Evolutionary conservation across 768 basidiomycete genomes (phyloP), one percentile per base, ranked within the genome.

Genomic region (Infundibulicybe gibba): DNA sequence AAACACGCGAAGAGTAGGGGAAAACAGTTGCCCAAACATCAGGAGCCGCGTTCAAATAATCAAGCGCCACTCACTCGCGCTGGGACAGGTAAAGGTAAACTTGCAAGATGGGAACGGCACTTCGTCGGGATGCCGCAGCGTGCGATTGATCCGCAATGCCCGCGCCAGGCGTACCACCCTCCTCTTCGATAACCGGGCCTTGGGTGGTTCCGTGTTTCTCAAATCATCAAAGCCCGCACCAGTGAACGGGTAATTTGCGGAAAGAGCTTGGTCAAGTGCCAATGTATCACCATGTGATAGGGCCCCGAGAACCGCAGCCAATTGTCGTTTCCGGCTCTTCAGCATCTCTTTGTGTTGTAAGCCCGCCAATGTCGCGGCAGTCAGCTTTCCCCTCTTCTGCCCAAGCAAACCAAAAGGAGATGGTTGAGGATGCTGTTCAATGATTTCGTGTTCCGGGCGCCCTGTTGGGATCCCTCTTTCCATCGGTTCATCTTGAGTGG

Each of bases 261-360:
- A 81, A 39, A 92, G 67, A 20, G 89, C 90, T 62, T 85, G 85
- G 59, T 92, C 89, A 21, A 91, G 68, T 32, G 87, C 86, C 37
- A 90, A 71, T 12, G 82, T 78, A 63, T 89, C 83, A 14, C 80
- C 80, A 54, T 77, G 74, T 8, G 85, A 79, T 45, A 85, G 61
- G 19, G 81, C 79, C 15, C 83, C 84, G 41, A 90, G 72, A 17
- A 87, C 81, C 2, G 80, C 76, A 12, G 80, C 80, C 37, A 92
- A 69, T 65, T 89, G 87, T 43, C 81, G 74, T 60, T 84, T 86
- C 53, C 87, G 70, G 46, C 66, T 73, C 63, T 75, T 83, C 54
- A 90, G 70, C 60, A 85, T 67, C 51, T 89, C 85, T 63, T 91
- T 91, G 57, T 84, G 81, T 67, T 83, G 81, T 58, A 88, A 61